These are phyloP conservation scores for Byssochlamys sp. DNA, from an alignment of 2,329 filamentous ascomycete genomes.

Conservation along the genomic window DNA sequence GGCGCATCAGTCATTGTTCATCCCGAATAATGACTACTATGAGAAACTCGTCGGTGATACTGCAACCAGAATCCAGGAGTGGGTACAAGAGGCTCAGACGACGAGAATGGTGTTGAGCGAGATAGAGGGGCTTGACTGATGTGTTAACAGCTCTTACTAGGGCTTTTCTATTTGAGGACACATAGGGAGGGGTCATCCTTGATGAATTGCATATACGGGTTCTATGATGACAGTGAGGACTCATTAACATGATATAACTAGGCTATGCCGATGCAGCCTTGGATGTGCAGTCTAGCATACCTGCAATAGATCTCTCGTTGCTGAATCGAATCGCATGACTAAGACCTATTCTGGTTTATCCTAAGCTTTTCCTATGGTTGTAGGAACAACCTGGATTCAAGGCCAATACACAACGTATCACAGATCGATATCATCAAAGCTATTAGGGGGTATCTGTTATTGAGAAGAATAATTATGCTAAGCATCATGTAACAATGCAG, in stretches of 20 bases:
- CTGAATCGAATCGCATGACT: neutral
- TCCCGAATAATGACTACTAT: slow-evolving; percentile 58
- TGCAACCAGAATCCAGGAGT: slow-evolving; percentile 54
- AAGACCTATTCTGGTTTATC: neutral
- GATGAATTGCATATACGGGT: neutral
- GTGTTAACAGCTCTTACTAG: neutral
- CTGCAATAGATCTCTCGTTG: too few relatives aligned
- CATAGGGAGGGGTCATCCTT: neutral
- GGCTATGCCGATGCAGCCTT: too few relatives aligned
- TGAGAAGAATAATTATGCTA: neutral
- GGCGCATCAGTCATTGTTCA: slow-evolving; percentile 75
- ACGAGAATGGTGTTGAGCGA: slow-evolving; percentile 4
- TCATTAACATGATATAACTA: too few relatives aligned
- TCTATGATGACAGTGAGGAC: too few relatives aligned
- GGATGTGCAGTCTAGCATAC: too few relatives aligned
- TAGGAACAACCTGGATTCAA: too few relatives aligned
- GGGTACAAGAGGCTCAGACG: slow-evolving; percentile 42
- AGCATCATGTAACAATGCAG: neutral
- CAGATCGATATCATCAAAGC: neutral
- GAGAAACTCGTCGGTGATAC: slow-evolving; percentile 69
- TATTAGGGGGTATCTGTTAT: neutral
- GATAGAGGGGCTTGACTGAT: neutral
- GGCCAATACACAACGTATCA: neutral
- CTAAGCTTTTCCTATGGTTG: too few relatives aligned
- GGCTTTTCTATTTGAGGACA: neutral